phyloP scores from a whole-genome alignment of 1,284 basidiomycete genomes.

The Golubevia sp. region DNA sequence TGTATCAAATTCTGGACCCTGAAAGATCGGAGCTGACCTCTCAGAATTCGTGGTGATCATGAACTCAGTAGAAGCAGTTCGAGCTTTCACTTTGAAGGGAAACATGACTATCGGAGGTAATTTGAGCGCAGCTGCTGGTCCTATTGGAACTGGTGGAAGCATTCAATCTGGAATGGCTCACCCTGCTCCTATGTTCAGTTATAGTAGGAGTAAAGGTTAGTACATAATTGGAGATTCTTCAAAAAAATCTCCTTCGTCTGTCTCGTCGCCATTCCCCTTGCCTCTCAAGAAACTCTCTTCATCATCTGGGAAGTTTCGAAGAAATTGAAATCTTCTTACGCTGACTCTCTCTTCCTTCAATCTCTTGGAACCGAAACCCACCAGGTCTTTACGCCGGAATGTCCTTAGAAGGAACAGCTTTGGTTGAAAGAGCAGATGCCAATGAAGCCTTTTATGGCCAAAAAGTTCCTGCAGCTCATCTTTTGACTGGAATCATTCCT shows the following conservation, averaged over 20 bases:
- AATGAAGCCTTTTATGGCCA: slow-evolving; percentile 87
- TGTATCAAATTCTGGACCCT: no score
- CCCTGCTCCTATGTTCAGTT: slow-evolving; percentile 96
- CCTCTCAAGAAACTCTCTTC: no score
- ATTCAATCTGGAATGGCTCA: slow-evolving; percentile 85
- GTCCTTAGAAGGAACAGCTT: slow-evolving; percentile 89
- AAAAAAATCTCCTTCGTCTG: no score
- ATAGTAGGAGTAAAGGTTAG: slow-evolving; percentile 89
- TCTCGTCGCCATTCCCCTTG: neutral
- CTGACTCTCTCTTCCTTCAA: slow-evolving; percentile 3
- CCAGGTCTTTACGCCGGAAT: slow-evolving; percentile 91
- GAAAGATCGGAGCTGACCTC: slow-evolving; percentile 73
- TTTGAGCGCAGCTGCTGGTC: slow-evolving; percentile 73
- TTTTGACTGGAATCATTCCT: slow-evolving; percentile 88
- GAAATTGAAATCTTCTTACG: neutral
- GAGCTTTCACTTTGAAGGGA: slow-evolving; percentile 90
- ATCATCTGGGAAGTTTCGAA: no score
- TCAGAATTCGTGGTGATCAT: slow-evolving; percentile 79
- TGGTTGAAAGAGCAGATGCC: slow-evolving; percentile 88
- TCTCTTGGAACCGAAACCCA: slow-evolving; percentile 16
- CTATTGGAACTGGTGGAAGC: slow-evolving; percentile 91
- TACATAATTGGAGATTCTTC: no score
- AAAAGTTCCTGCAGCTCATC: slow-evolving; percentile 82
- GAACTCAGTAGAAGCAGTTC: slow-evolving; percentile 93
- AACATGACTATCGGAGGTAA: slow-evolving; percentile 87